Evolutionary conservation across 352 stramenopile genomes (phyloP).

Genomic region (Phytophthora kernoviae): DNA sequence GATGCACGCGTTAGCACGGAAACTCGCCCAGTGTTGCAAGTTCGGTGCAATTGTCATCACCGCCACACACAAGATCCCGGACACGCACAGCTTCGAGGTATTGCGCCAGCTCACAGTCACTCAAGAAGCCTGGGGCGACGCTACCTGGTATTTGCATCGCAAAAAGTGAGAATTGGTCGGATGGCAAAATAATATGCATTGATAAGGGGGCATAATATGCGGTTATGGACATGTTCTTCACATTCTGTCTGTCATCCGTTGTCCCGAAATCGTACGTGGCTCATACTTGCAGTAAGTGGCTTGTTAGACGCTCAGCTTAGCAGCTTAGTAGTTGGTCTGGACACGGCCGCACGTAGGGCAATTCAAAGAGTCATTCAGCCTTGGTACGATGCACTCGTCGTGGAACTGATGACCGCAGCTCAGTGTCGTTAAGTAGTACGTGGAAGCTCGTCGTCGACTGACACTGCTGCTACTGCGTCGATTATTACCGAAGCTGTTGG

Average conservation of each 20-base stretch:
- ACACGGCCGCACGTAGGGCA: constrained; percentile 67
- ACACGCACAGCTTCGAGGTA: constrained; percentile 50
- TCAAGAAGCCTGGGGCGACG: constrained; percentile 63
- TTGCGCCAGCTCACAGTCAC: constrained; percentile 48
- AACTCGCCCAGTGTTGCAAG: constrained; percentile 56
- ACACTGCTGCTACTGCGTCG: constrained; percentile 16
- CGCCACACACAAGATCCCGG: constrained; percentile 55
- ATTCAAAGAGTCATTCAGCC: constrained; percentile 69
- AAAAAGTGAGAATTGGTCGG: constrained; percentile 33
- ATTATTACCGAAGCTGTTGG: constrained; percentile 15
- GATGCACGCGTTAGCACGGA: constrained; percentile 56
- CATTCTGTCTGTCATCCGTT: constrained; percentile 14
- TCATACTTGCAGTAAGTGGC: constrained; percentile 24
- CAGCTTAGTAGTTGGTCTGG: constrained; percentile 30
- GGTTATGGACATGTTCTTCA: constrained; percentile 29
- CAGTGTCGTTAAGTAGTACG: constrained; percentile 75
- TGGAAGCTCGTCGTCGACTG: constrained; percentile 32
- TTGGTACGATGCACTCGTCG: constrained; percentile 83
- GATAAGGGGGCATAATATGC: constrained; percentile 37
- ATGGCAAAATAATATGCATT: constrained; percentile 18
- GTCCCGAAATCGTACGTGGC: constrained; percentile 17
- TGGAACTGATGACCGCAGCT: constrained; percentile 82
- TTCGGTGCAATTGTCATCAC: constrained; percentile 62
- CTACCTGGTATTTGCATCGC: constrained; percentile 62
- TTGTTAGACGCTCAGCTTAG: background rate